A percentile compares a stretch with the other conserved stretches of the same genome.
phyloP scores from a whole-genome alignment of 495 filamentous ascomycete genomes.

The Xylona heveae region DNA sequence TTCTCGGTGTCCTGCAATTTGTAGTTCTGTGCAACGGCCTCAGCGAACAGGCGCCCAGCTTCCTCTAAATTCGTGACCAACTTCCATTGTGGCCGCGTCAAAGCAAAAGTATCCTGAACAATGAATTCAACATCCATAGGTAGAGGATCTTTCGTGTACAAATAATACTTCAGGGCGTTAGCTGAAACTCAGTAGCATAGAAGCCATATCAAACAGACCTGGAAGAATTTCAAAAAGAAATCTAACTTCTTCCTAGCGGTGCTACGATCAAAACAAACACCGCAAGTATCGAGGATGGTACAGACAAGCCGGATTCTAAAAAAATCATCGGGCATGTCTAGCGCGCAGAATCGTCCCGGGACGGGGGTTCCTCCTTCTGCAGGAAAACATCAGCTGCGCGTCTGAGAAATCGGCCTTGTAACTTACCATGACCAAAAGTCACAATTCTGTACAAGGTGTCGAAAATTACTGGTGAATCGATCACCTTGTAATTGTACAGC shows the following conservation, averaged over 20 bases:
- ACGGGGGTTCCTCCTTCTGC: slow-evolving; percentile 56
- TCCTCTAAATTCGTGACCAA: slow-evolving; percentile 61
- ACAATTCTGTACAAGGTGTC: slow-evolving; percentile 88
- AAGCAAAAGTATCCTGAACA: slow-evolving; percentile 73
- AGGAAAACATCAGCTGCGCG: slow-evolving; percentile 3
- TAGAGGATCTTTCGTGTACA: slow-evolving; percentile 73
- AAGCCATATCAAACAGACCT: slow-evolving; percentile 19
- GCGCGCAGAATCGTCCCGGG: slow-evolving; percentile 44
- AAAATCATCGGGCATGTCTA: slow-evolving; percentile 87
- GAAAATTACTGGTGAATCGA: slow-evolving; percentile 90
- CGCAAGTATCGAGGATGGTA: slow-evolving; percentile 82
- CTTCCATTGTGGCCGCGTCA: slow-evolving; percentile 81
- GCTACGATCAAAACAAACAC: slow-evolving; percentile 87
- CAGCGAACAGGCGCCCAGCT: slow-evolving; percentile 63
- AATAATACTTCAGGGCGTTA: slow-evolving; percentile 47
- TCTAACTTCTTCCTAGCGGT: slow-evolving; percentile 91
- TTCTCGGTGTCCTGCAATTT: slow-evolving; percentile 54
- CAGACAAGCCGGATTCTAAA: slow-evolving; percentile 85
- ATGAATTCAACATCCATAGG: slow-evolving; percentile 98
- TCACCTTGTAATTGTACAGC: slow-evolving; percentile 94
- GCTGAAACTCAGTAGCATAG: not conserved
- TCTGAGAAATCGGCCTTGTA: not conserved
- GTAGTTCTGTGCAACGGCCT: slow-evolving; percentile 74
- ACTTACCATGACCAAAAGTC: slow-evolving; percentile 65
- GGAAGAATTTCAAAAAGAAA: slow-evolving; percentile 93